These are phyloP conservation scores for Boletus subcaerulescens DNA, from an alignment of 768 basidiomycete genomes.

Conservation along the genomic window DNA sequence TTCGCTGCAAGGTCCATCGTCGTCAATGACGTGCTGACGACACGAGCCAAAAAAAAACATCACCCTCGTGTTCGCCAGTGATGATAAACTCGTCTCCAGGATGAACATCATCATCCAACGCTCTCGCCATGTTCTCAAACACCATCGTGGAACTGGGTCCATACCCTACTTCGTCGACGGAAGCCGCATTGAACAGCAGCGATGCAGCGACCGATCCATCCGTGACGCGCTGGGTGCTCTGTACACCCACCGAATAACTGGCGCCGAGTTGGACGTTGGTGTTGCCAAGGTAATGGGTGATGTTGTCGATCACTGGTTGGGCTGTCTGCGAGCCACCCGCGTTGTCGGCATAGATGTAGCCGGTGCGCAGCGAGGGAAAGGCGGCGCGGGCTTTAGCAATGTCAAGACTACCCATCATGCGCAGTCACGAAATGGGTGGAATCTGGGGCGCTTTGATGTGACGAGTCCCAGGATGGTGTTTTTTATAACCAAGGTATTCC, in stretches of 20 bases:
- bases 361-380: slow-evolving; percentile 59
- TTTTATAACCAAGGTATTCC: neutral
- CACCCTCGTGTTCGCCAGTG: slow-evolving; percentile 81
- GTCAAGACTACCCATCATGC: slow-evolving; percentile 36
- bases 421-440: neutral
- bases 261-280: slow-evolving; percentile 76
- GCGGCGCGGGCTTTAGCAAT: slow-evolving; percentile 50
- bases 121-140: slow-evolving; percentile 64
- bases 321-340: slow-evolving; percentile 72
- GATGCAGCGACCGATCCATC: slow-evolving; percentile 52
- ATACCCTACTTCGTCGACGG: slow-evolving; percentile 61
- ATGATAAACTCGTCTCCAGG: slow-evolving; percentile 72
- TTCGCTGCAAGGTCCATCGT: slow-evolving; percentile 48
- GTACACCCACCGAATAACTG: slow-evolving; percentile 57
- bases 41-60: slow-evolving; percentile 1
- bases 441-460: neutral
- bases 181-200: slow-evolving; percentile 62
- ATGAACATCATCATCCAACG: slow-evolving; percentile 52
- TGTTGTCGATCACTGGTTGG: slow-evolving; percentile 51
- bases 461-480: neutral
- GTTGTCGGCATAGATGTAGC: slow-evolving; percentile 71
- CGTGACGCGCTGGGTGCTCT: slow-evolving; percentile 49
- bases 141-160: slow-evolving; percentile 67
- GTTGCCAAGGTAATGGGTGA: slow-evolving; percentile 66
- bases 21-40: neutral